phyloP scores from a whole-genome alignment of 805 yeast species.

The Starmerella scarabaei region DNA sequence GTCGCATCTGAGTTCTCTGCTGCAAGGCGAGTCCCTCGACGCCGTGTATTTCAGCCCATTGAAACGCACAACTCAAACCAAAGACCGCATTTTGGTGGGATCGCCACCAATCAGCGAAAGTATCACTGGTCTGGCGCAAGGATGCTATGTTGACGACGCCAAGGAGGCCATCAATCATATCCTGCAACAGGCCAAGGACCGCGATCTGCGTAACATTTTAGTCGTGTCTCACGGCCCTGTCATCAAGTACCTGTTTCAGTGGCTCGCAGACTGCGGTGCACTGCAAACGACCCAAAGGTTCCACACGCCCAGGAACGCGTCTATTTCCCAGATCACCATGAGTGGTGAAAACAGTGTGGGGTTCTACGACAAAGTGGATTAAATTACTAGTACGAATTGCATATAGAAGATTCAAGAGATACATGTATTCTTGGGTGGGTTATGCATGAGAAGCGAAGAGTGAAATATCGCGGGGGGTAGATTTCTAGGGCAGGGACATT shows the following conservation, averaged over 20 bases:
- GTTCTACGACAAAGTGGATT: neutral
- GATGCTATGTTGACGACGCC: constrained; percentile 2
- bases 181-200: neutral
- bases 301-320: constrained; percentile 2
- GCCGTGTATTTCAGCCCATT: constrained; percentile 6
- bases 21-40: constrained; percentile 1
- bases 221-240: constrained; percentile 10
- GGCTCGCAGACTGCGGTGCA: constrained; percentile 1
- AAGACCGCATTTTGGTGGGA: neutral
- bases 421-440: too few relatives aligned
- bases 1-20: neutral
- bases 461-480: too few relatives aligned
- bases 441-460: too few relatives aligned
- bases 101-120: constrained; percentile 1
- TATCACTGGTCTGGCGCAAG: constrained; percentile 2
- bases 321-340: constrained; percentile 1
- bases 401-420: too few relatives aligned
- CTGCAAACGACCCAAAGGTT: neutral
- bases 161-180: neutral
- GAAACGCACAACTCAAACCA: constrained; percentile 2
- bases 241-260: constrained; percentile 5
- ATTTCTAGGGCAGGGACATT: too few relatives aligned
- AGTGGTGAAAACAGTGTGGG: neutral
- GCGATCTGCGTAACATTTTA: neutral
- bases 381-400: too few relatives aligned